Evolutionary conservation across 805 yeast species (phyloP), one percentile per base, ranked within the genome.

Genomic region (Saccharomyces cerevisiae): DNA sequence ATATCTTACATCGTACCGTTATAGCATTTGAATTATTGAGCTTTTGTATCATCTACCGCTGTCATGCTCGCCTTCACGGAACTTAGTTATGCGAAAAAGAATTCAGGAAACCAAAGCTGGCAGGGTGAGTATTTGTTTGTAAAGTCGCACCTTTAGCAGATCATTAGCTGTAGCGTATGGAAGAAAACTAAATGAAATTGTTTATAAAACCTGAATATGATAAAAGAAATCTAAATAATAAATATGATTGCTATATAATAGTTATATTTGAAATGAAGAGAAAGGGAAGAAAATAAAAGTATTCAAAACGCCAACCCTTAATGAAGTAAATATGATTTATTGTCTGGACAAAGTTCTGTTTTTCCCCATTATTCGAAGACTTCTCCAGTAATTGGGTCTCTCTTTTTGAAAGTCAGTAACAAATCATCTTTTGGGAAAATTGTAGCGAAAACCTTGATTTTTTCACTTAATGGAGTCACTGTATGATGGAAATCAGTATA

Each of bases 361-460:
- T 53, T 57, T 27, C 46, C 46, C 46, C 21, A 9, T 55, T 55
- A 66, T 50, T 66, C 68, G 31, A 49, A 51, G 41, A 63, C 55
- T 60, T 69, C 58, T 48, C 73, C 73, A 30, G 71, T 64, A 41
- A 71, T 54, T 56, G 78, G 78, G 57, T 87, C 87, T 74, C 94
- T 82, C 61, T 68, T 75, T 50, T 75, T 77, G 77, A 91, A 92
- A 62, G 83, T 76, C 69, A 94, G 74, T 60, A 88, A 81, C 68
- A 96, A 82, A 70, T 94, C 97, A 73, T 94, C 99, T 71, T 89
- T 83, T 28, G 99, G 99, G 87, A 94, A 94, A 69, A 94, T 90
- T 21, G 99, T 94, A 28, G 99, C 99, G 70, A 94, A 94, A 43
- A 94, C 98, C 68, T 89, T 88, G 67, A 94, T 90, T 67, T 89